phyloP scores from a whole-genome alignment of 1,284 basidiomycete genomes.

The Neolentinus lepideus region DNA sequence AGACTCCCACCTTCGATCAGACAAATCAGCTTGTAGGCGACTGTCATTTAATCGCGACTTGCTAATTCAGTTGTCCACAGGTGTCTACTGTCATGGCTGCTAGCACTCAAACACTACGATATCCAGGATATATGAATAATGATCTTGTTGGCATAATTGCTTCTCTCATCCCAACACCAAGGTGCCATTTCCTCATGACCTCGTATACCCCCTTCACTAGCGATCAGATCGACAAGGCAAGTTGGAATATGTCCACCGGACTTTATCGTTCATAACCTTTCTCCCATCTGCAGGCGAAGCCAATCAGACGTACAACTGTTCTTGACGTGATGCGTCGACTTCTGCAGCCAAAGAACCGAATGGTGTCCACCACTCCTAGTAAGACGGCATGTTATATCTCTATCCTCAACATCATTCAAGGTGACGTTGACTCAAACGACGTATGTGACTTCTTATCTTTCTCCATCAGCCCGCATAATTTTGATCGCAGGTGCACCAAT shows the following conservation, averaged over 20 bases:
- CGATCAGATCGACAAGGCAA: slow-evolving; percentile 89
- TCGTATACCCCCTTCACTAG: slow-evolving; percentile 98
- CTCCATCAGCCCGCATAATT: slow-evolving; percentile 1
- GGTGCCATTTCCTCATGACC: slow-evolving; percentile 99
- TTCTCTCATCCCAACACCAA: slow-evolving; percentile 95
- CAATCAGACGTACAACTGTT: slow-evolving; percentile 88
- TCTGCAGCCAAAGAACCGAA: slow-evolving; percentile 96
- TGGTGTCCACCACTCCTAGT: slow-evolving; percentile 93
- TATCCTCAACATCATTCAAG: slow-evolving; percentile 97
- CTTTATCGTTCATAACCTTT: not conserved
- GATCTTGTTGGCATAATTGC: slow-evolving; percentile 97
- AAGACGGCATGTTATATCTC: slow-evolving; percentile 96
- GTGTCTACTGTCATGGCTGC: slow-evolving; percentile 95
- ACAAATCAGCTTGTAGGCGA: slow-evolving; percentile 83
- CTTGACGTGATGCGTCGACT: slow-evolving; percentile 98
- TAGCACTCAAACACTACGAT: slow-evolving; percentile 94
- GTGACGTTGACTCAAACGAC: slow-evolving; percentile 97
- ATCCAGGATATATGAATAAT: slow-evolving; percentile 99
- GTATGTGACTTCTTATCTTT: slow-evolving; percentile 36
- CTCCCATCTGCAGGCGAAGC: slow-evolving; percentile 27
- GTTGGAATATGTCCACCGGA: slow-evolving; percentile 5
- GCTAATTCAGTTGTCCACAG: slow-evolving; percentile 39
- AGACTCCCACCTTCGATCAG: slow-evolving; percentile 90
- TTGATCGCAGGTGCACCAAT: slow-evolving; percentile 84
- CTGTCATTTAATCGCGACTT: not conserved